Evolutionary conservation across 257 asterid genomes (phyloP).

Genomic region (Craterostigma plantagineum): DNA sequence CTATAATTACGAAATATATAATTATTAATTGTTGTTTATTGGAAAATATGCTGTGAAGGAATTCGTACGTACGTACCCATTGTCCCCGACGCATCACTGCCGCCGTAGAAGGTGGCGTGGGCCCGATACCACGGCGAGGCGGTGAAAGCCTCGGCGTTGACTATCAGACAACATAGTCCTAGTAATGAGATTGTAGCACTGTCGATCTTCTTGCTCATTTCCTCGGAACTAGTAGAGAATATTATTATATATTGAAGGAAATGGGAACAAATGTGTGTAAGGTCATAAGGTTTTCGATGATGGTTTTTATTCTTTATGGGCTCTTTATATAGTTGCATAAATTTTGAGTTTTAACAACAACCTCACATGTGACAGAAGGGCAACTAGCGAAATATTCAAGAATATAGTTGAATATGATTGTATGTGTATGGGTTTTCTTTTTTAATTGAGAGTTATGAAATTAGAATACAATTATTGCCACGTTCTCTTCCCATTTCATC

Average conservation of each 20-base stretch:
- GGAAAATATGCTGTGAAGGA: too few species aligned
- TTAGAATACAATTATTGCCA: conserved; percentile 41
- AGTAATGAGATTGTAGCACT: too few species aligned
- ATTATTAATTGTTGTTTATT: too few species aligned
- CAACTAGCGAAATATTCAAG: conserved; percentile 9
- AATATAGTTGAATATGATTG: background rate
- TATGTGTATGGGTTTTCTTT: too few species aligned
- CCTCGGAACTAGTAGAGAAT: too few species aligned
- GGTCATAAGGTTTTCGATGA: too few species aligned
- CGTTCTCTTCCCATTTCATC: conserved; percentile 19
- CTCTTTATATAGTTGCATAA: conserved; percentile 18
- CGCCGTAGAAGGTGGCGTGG: conserved; percentile 52
- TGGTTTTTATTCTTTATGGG: conserved; percentile 1
- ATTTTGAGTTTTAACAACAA: conserved; percentile 10
- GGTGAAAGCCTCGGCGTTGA: conserved; percentile 15
- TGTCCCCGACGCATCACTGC: conserved; percentile 59
- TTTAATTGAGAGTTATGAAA: background rate
- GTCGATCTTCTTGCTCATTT: too few species aligned
- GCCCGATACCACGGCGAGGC: conserved; percentile 35
- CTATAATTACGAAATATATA: conserved; percentile 8
- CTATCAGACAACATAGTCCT: conserved; percentile 12
- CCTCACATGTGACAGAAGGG: conserved; percentile 22
- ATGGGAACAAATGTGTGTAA: too few species aligned
- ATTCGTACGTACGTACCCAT: conserved; percentile 46
- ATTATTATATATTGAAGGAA: too few species aligned